phyloP scores from a whole-genome alignment of 2,329 filamentous ascomycete genomes.

The Rhynchosporium secalis region DNA sequence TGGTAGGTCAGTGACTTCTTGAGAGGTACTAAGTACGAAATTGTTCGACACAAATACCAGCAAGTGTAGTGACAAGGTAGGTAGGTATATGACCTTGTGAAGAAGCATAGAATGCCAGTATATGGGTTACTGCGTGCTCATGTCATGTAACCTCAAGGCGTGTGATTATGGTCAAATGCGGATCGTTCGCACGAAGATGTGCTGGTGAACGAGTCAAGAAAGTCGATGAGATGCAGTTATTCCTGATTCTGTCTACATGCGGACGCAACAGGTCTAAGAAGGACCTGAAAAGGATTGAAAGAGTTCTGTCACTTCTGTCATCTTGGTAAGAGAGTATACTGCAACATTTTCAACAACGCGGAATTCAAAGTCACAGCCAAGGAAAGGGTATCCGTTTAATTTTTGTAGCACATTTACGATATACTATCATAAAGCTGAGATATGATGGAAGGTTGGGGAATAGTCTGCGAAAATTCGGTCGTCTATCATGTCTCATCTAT shows the following conservation, averaged over 20 bases:
- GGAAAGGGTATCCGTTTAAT: background rate
- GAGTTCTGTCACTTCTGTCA: background rate
- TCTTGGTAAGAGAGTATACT: constrained; percentile 3
- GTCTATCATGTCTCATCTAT: constrained; percentile 1
- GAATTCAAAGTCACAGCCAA: background rate
- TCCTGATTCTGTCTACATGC: background rate
- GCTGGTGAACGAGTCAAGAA: background rate
- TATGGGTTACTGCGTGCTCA: background rate
- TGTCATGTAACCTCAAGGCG: background rate
- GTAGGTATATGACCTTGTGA: background rate
- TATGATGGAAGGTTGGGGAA: background rate
- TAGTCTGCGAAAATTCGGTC: background rate
- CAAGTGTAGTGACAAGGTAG: background rate
- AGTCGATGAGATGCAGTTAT: background rate
- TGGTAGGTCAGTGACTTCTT: too few species aligned
- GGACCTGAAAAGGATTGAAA: background rate
- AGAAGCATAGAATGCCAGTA: background rate
- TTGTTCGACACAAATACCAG: background rate
- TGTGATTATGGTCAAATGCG: background rate
- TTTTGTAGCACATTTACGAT: background rate
- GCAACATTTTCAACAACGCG: background rate
- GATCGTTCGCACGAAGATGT: background rate
- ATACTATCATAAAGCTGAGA: background rate
- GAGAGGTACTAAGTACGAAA: too few species aligned
- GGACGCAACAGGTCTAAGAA: background rate